Evolutionary conservation across 176 grass and related monocot genomes (phyloP), one percentile per base, ranked within the genome.

Genomic region (Ensete ventricosum): DNA sequence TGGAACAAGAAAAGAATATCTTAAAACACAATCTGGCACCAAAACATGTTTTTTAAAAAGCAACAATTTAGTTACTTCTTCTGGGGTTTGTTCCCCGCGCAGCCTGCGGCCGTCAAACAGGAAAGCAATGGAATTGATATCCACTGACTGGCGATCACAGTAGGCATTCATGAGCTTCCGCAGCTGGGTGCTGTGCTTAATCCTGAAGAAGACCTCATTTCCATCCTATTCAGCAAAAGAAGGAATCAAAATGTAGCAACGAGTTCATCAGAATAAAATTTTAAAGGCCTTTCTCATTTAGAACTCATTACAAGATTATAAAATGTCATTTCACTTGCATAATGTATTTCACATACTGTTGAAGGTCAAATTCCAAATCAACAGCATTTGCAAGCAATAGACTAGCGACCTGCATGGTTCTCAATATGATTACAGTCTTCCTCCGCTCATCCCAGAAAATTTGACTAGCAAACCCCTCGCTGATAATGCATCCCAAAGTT

Each of bases 101-200:
- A 65, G 22, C 63, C 63, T 22, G 11, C 63, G 63, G 24, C 63
- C 63, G 25, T 65, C 63, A 65, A 65, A 65, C 24, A 65, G 22
- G 20, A 65, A 65, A 14, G 63, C 63, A 3, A 65, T 65, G 11
- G 63, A 65, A 25, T 25, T 65, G 63, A 16, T 4, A 65, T 65
- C 63, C 63, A 65, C 63, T 1, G 63, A 65, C 23, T 65, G 63
- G 13, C 63, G 63, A 25, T 65, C 63, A 21, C 63, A 65, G 24
- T 65, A 65, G 63, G 63, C 63, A 65, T 65, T 65, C 63, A 65
- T 65, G 20, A 65, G 63, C 63, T 65, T 65, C 63, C 22, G n/a
- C 63, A 65, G 24, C 23, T 65, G 63, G 26, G 63, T 65, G 63
- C 22, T 65, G 9, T 22, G 63, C 24, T 65, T 65, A 25, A 65